Evolutionary conservation across 2,329 filamentous ascomycete species (phyloP).

Genomic region (Penicillium sp.): DNA sequence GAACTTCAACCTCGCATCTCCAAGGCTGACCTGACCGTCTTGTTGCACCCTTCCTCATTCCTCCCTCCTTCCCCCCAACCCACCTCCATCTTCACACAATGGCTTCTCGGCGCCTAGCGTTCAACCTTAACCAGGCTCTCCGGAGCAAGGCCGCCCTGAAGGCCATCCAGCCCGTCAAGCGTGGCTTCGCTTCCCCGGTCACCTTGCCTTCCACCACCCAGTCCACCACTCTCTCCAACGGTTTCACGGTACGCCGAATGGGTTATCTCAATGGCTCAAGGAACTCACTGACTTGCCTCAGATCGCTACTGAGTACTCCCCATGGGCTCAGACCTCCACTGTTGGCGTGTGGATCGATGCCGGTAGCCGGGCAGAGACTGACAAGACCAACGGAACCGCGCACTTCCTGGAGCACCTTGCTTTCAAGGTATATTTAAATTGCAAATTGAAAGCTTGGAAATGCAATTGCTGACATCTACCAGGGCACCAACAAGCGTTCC

Average conservation of each 20-base stretch:
- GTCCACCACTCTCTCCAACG: slow-evolving; percentile 93
- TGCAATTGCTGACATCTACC: slow-evolving; percentile 10
- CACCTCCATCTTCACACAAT: slow-evolving; percentile 47
- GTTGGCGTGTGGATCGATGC: slow-evolving; percentile 99
- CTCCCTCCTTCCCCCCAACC: slow-evolving; percentile 40
- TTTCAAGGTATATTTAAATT: slow-evolving; percentile 75
- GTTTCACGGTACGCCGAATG: slow-evolving; percentile 66
- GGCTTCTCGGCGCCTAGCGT: slow-evolving; percentile 94
- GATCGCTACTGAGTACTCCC: slow-evolving; percentile 97
- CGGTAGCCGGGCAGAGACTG: slow-evolving; percentile 92
- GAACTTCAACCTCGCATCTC: slow-evolving; percentile 36
- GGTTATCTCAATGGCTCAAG: slow-evolving; percentile 15
- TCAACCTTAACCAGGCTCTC: slow-evolving; percentile 84
- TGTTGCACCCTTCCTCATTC: slow-evolving; percentile 40
- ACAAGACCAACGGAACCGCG: slow-evolving; percentile 96
- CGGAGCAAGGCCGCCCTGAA: slow-evolving; percentile 78
- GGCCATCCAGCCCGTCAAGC: slow-evolving; percentile 64
- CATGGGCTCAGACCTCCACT: slow-evolving; percentile 95
- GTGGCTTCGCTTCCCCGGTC: slow-evolving; percentile 84
- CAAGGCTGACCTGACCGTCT: no score
- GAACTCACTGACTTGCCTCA: slow-evolving; percentile 38
- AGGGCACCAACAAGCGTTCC: slow-evolving; percentile 84
- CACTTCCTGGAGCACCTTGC: slow-evolving; percentile 99
- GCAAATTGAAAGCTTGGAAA: not conserved
- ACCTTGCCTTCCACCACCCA: slow-evolving; percentile 67